phyloP scores from a whole-genome alignment of 2,329 filamentous ascomycete species.

The Penicillium sp. region DNA sequence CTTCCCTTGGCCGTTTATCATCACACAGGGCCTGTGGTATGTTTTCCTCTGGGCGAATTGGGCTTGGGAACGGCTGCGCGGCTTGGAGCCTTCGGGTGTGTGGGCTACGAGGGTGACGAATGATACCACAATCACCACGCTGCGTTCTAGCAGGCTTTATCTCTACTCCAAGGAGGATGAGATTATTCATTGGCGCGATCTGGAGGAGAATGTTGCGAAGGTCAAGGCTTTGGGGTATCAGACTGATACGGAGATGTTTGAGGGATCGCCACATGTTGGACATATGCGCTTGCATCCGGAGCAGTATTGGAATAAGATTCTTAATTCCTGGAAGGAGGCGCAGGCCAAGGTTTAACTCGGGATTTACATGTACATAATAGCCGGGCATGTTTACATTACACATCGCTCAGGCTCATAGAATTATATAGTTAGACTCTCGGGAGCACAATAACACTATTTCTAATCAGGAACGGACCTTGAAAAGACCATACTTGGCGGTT shows the following conservation, averaged over 20 bases:
- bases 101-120: conserved; percentile 20
- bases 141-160: conserved; percentile 16
- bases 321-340: conserved; percentile 16
- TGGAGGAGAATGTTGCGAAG: conserved; percentile 21
- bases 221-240: conserved; percentile 45
- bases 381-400: background rate
- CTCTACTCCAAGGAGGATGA: conserved; percentile 25
- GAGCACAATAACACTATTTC: background rate
- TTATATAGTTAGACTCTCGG: background rate
- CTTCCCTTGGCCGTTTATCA: conserved; percentile 43
- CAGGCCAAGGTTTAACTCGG: background rate
- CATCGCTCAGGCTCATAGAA: background rate
- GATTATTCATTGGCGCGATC: conserved; percentile 22
- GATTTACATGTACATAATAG: background rate
- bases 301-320: conserved; percentile 51
- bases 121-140: conserved; percentile 8
- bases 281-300: conserved; percentile 55
- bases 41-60: conserved; percentile 40
- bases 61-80: conserved; percentile 15
- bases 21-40: conserved; percentile 48
- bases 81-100: conserved; percentile 15
- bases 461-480: too few species aligned
- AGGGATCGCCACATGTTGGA: conserved; percentile 56
- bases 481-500: background rate
- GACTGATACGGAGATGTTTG: conserved; percentile 51